A percentile compares a stretch with the other conserved stretches of the same genome.
phyloP scores from a whole-genome alignment of 2,329 filamentous ascomycete species.

The Nemania sp. region DNA sequence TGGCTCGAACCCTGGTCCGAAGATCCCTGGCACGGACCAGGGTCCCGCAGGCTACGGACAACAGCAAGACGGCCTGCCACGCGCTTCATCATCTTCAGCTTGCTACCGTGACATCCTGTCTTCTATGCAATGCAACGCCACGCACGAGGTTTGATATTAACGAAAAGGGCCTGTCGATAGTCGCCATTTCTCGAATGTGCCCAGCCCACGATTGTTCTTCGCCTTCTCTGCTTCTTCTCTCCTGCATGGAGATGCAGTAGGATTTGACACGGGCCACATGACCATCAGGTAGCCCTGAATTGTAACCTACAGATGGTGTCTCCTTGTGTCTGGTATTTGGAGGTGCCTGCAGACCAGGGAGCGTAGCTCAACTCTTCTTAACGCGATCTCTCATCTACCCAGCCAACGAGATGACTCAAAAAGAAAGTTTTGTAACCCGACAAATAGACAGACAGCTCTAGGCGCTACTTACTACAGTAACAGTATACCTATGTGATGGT shows the following conservation, averaged over 20 bases:
- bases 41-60: not conserved
- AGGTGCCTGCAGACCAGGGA: constrained; percentile 14
- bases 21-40: not conserved
- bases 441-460: not conserved
- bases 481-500: constrained; percentile 3
- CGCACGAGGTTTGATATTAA: constrained; percentile 21
- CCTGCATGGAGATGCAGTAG: constrained; percentile 20
- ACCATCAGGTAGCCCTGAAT: constrained; percentile 25
- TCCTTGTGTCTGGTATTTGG: constrained; percentile 5
- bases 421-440: not conserved
- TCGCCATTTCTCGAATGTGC: constrained; percentile 3
- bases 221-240: constrained; percentile 15
- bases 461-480: not conserved
- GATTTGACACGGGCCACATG: constrained; percentile 25
- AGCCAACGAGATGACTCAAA: not conserved
- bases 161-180: constrained; percentile 18
- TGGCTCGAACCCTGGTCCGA: too few species aligned
- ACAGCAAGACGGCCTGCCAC: constrained; percentile 20
- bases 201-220: not conserved
- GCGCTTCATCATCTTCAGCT: constrained; percentile 29
- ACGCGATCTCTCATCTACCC: not conserved
- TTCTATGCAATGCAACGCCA: constrained; percentile 19
- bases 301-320: constrained; percentile 22
- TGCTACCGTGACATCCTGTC: constrained; percentile 24
- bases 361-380: constrained; percentile 12